Base-by-base conservation (phyloP, 176 grass and related monocot species). In the Themeda triandra region DNA sequence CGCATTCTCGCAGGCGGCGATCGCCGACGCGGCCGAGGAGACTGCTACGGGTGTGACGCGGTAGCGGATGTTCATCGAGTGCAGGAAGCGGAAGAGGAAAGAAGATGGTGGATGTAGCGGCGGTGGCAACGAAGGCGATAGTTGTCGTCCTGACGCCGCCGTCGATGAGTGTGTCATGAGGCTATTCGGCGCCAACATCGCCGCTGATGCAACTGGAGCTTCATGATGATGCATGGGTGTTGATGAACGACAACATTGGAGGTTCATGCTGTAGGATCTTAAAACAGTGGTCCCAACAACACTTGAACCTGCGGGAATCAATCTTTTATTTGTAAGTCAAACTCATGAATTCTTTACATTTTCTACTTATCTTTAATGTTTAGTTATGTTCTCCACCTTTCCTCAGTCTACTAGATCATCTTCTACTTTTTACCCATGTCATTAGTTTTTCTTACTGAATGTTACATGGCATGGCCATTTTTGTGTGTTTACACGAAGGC, bases 241-340 rank as follows among this genome's bases (percentile, higher is more conserved):
- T n/a, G n/a, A n/a, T n/a, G n/a, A n/a, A n/a, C n/a, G n/a, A n/a
- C n/a, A 63, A 85, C 66, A 23, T 35, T n/a, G n/a, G 17, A 44
- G 45, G 35, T 49, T 71, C 60, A 68, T 77, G 76, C 71, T 92
- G 86, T 85, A 98, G 95, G 92, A 93, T 54, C 82, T 95, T 63
- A 82, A 84, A 82, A 79, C 70, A 1, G 49, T 84, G 39, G 90
- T 93, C 66, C 95, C 95, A 21, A 77, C 33, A 35, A 35, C 82
- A 72, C 90, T 98, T 1, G 92, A 89, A 86, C 75, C 86, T 58
- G 31, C 72, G 37, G 95, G 95, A 76, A 51, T 98, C 59, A 90
- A 94, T 91, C 95, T 98, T 90, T 85, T 98, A 33, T 89, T 76
- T 2, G 95, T 95, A 91, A 86, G 95, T 87, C 66, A 13, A 40